Evolutionary conservation across 441 rosid species (phyloP).

Genomic region (Breynia disticha): DNA sequence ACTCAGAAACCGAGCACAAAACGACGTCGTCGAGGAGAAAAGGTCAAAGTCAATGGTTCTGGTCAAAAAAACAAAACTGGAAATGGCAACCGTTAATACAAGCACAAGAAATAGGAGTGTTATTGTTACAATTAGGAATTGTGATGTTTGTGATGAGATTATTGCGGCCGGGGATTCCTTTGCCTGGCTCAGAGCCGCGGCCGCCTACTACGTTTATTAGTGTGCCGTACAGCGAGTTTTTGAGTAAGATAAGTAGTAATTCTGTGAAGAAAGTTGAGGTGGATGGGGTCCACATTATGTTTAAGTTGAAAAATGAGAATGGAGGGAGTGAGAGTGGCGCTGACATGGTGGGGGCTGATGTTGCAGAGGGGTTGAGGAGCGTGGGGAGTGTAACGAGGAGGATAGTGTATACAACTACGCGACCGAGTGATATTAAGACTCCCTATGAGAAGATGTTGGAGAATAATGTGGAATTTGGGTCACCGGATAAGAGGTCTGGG

Average conservation of each 20-base stretch:
- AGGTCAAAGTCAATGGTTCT: conserved; percentile 47
- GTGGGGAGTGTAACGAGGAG: conserved; percentile 59
- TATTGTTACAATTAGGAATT: conserved; percentile 69
- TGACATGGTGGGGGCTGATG: no score
- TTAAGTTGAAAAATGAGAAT: conserved; percentile 63
- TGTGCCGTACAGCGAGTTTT: conserved; percentile 85
- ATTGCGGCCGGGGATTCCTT: conserved; percentile 68
- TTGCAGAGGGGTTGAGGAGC: conserved; percentile 53
- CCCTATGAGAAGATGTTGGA: conserved; percentile 97
- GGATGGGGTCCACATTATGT: conserved; percentile 85
- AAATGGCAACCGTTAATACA: conserved; percentile 76
- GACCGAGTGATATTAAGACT: conserved; percentile 80
- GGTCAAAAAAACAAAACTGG: conserved; percentile 60
- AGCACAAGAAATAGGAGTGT: conserved; percentile 65
- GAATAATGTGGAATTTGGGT: conserved; percentile 85
- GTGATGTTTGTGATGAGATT: conserved; percentile 74
- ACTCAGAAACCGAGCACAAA: no score
- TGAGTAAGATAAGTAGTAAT: conserved; percentile 61
- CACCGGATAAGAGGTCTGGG: conserved; percentile 88
- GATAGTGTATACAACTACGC: conserved; percentile 69
- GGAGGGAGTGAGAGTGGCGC: no score
- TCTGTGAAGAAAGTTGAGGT: conserved; percentile 84
- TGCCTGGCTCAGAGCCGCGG: conserved; percentile 81
- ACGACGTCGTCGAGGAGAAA: conserved; percentile 34
- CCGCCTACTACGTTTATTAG: conserved; percentile 47